phyloP scores from a whole-genome alignment of 129 eudicot species.

The Arctium lappa region DNA sequence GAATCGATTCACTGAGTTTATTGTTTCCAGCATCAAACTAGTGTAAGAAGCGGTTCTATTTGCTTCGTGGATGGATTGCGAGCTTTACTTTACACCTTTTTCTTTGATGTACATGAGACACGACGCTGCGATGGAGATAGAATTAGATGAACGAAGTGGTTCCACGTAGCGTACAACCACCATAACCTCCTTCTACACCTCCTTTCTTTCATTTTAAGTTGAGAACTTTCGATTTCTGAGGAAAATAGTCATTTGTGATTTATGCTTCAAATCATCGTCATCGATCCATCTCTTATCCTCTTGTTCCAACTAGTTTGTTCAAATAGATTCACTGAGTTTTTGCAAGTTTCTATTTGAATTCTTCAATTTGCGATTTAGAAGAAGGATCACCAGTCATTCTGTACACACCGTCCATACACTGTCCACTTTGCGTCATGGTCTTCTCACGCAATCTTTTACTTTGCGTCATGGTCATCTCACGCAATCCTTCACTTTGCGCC shows the following conservation, averaged over 20 bases:
- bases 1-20: too few relatives aligned
- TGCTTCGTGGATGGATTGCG: background rate
- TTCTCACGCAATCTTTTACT: too few relatives aligned
- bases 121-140: background rate
- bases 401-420: too few relatives aligned
- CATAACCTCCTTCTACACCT: background rate
- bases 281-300: conserved; percentile 33
- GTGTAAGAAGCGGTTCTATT: background rate
- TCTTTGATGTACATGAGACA: background rate
- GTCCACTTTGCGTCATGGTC: too few relatives aligned
- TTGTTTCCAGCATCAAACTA: too few relatives aligned
- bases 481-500: too few relatives aligned
- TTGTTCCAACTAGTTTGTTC: conserved; percentile 28
- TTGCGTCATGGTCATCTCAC: too few relatives aligned
- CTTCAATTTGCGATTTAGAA: too few relatives aligned
- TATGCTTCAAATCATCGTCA: conserved; percentile 35
- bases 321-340: too few relatives aligned
- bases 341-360: too few relatives aligned
- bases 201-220: background rate
- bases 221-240: background rate
- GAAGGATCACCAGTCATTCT: too few relatives aligned
- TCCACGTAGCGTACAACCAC: conserved; percentile 26
- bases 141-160: conserved; percentile 12
- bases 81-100: too few relatives aligned
- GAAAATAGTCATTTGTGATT: conserved; percentile 26